These are phyloP conservation scores for Capsella rubella DNA, from an alignment of 441 rosid genomes.

Conservation along the genomic window DNA sequence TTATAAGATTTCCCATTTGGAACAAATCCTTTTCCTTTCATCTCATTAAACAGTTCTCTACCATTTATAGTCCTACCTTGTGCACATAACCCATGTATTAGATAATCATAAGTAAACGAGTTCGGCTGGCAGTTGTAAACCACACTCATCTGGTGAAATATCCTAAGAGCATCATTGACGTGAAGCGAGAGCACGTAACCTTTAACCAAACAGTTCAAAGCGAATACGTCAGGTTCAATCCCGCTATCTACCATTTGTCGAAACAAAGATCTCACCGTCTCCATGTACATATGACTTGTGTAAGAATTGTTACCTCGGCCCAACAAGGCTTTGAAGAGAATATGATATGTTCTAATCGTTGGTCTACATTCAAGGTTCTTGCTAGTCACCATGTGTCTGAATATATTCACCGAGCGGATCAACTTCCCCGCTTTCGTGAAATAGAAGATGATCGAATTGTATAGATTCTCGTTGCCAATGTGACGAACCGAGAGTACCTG, in stretches of 20 bases:
- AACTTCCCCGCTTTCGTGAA: constrained; percentile 83
- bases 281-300: constrained; percentile 82
- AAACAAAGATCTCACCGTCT: constrained; percentile 75
- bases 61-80: constrained; percentile 88
- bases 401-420: constrained; percentile 83
- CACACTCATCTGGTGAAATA: constrained; percentile 88
- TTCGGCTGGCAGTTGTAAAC: constrained; percentile 77
- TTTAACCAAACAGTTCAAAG: constrained; percentile 85
- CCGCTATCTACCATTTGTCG: constrained; percentile 85
- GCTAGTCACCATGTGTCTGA: constrained; percentile 72
- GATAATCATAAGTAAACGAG: constrained; percentile 78
- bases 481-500: constrained; percentile 74
- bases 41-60: constrained; percentile 68
- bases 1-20: constrained; percentile 81
- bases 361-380: constrained; percentile 75
- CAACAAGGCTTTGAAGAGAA: constrained; percentile 78
- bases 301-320: constrained; percentile 79
- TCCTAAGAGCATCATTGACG: constrained; percentile 88
- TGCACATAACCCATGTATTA: constrained; percentile 86
- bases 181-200: constrained; percentile 90
- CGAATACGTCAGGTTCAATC: constrained; percentile 79
- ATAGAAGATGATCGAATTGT: constrained; percentile 74
- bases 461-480: constrained; percentile 76
- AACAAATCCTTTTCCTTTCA: constrained; percentile 78
- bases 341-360: constrained; percentile 76